Evolutionary conservation across 2,329 filamentous ascomycete genomes (phyloP).

Genomic region (Aspergillus novoparasiticus): DNA sequence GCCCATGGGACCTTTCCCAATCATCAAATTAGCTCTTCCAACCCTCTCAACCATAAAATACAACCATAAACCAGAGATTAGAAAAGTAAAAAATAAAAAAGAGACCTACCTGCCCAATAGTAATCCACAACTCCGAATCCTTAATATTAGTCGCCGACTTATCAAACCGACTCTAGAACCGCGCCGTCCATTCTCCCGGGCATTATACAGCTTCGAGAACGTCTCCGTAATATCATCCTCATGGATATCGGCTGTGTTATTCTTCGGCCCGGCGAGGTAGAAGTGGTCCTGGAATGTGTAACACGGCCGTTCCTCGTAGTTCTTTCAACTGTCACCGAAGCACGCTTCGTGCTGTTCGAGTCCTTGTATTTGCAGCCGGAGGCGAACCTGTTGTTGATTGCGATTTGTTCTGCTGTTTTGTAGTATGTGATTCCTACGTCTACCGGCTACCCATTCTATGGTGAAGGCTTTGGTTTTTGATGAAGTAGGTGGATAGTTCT

Average conservation of each 20-base stretch:
- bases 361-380: conserved; percentile 13
- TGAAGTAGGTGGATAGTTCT: conserved; percentile 41
- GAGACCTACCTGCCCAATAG: conserved; percentile 44
- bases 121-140: conserved; percentile 49
- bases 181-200: conserved; percentile 37
- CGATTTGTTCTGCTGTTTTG: conserved; percentile 46
- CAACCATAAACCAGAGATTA: too few species aligned
- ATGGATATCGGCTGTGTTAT: conserved; percentile 41
- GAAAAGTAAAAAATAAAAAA: not conserved
- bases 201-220: conserved; percentile 38
- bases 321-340: conserved; percentile 1
- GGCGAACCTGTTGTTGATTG: conserved; percentile 44
- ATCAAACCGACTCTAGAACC: conserved; percentile 51
- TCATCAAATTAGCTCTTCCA: too few species aligned
- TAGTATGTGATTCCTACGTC: conserved; percentile 54
- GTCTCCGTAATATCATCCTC: conserved; percentile 33
- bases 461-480: conserved; percentile 41
- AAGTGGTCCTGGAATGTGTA: conserved; percentile 54
- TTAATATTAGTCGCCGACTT: conserved; percentile 56
- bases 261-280: conserved; percentile 43
- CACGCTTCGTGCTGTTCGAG: not conserved
- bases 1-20: conserved; percentile 46
- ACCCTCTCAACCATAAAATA: too few species aligned
- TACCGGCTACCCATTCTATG: conserved; percentile 49
- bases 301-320: conserved; percentile 29